Evolutionary conservation across 108 stramenopile genomes (phyloP).

Genomic region (Pseudonitzschia multistriata): DNA sequence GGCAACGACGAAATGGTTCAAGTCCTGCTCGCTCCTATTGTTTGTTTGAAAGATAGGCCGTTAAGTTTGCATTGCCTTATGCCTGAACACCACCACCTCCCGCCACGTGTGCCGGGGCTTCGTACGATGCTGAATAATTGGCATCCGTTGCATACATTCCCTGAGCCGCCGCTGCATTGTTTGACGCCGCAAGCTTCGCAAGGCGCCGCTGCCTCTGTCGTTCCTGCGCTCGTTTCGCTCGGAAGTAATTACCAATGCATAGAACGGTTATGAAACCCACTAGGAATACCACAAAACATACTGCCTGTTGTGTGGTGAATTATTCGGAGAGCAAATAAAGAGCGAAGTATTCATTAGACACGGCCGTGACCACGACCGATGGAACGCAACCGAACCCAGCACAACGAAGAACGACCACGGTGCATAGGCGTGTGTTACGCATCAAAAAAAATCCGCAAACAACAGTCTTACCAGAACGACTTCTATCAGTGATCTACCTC

Average conservation of each 20-base stretch:
- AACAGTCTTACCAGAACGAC: slow-evolving; percentile 62
- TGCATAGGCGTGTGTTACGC: too few relatives aligned
- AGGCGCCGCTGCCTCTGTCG: slow-evolving; percentile 80
- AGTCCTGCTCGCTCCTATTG: background rate
- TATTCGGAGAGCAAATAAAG: background rate
- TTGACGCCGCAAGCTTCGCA: slow-evolving; percentile 59
- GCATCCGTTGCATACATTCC: slow-evolving; percentile 41
- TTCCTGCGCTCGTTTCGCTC: slow-evolving; percentile 88
- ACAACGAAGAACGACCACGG: background rate
- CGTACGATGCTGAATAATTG: slow-evolving; percentile 39
- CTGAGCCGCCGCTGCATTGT: slow-evolving; percentile 23
- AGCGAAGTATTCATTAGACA: background rate
- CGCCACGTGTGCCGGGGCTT: slow-evolving; percentile 37
- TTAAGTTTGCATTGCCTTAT: background rate
- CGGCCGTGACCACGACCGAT: background rate
- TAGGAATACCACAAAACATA: slow-evolving; percentile 80
- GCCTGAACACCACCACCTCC: slow-evolving; percentile 35
- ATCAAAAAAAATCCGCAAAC: background rate
- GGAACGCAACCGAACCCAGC: background rate
- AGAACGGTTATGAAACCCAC: slow-evolving; percentile 87
- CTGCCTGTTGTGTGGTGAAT: slow-evolving; percentile 40
- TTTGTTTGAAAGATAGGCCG: background rate
- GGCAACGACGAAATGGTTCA: background rate
- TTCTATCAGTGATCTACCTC: slow-evolving; percentile 76
- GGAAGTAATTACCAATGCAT: slow-evolving; percentile 87